These are phyloP conservation scores for Curvularia verruculosa DNA, from an alignment of 2,329 filamentous ascomycete species.

Conservation along the genomic window DNA sequence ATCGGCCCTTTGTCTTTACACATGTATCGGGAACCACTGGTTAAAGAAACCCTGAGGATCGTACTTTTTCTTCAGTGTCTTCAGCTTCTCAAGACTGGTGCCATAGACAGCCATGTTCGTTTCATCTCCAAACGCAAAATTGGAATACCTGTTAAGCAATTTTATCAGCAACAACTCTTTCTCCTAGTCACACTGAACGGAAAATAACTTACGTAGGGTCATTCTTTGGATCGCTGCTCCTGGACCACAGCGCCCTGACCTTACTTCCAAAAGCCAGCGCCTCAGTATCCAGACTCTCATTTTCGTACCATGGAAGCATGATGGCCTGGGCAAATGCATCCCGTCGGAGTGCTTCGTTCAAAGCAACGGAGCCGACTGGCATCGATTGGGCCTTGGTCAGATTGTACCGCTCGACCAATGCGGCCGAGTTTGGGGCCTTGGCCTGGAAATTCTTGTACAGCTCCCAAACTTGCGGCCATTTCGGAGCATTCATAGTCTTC, in stretches of 20 bases:
- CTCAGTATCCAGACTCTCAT: slow-evolving; percentile 43
- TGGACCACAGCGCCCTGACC: slow-evolving; percentile 40
- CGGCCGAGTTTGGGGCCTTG: slow-evolving; percentile 39
- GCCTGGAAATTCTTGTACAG: slow-evolving; percentile 48
- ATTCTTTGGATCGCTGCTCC: slow-evolving; percentile 11
- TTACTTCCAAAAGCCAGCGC: slow-evolving; percentile 45
- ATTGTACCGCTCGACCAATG: slow-evolving; percentile 50
- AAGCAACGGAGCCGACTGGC: slow-evolving; percentile 27
- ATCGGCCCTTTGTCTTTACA: neutral
- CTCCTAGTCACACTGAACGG: neutral
- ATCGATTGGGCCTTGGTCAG: slow-evolving; percentile 36
- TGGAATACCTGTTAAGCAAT: slow-evolving; percentile 28
- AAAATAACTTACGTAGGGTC: slow-evolving; percentile 28
- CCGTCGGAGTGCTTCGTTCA: slow-evolving; percentile 37
- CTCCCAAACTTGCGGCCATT: slow-evolving; percentile 52
- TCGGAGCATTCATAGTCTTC: slow-evolving; percentile 41
- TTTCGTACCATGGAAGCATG: slow-evolving; percentile 51
- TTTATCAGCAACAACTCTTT: neutral
- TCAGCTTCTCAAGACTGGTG: slow-evolving; percentile 24
- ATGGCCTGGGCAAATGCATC: slow-evolving; percentile 48
- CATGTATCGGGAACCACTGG: slow-evolving; percentile 37
- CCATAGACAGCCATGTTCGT: slow-evolving; percentile 32
- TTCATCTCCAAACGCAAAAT: slow-evolving; percentile 40
- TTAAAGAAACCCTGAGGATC: slow-evolving; percentile 33
- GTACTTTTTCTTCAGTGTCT: slow-evolving; percentile 31